phyloP scores from a whole-genome alignment of 1,284 basidiomycete genomes.

The Calocybe gambosa region DNA sequence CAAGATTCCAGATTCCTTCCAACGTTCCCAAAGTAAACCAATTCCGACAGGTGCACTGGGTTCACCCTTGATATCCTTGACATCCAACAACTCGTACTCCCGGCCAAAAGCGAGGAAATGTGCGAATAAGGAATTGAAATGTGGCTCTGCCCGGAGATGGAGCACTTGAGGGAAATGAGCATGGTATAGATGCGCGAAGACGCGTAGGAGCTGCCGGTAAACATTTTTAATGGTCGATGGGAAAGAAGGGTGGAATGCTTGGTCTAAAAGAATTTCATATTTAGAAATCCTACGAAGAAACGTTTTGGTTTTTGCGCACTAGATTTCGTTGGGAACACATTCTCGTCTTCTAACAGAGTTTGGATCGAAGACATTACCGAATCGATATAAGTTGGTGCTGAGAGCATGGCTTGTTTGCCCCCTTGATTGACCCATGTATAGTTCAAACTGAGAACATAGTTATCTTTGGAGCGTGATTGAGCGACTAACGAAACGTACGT shows the following conservation, averaged over 20 bases:
- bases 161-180: conserved; percentile 90
- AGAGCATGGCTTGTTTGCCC: conserved; percentile 84
- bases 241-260: conserved; percentile 87
- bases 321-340: conserved; percentile 93
- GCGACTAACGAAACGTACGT: conserved; percentile 48
- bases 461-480: background rate
- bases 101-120: conserved; percentile 93
- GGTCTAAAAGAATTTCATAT: conserved; percentile 43
- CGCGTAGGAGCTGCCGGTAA: conserved; percentile 93
- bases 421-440: conserved; percentile 95
- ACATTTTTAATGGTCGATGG: conserved; percentile 92
- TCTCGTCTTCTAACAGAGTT: conserved; percentile 90
- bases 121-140: conserved; percentile 96
- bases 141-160: conserved; percentile 90
- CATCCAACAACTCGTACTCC: conserved; percentile 87
- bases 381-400: conserved; percentile 98
- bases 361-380: conserved; percentile 99
- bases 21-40: conserved; percentile 83
- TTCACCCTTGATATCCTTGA: conserved; percentile 81
- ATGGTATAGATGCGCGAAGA: conserved; percentile 97
- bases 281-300: background rate
- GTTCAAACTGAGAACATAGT: conserved; percentile 60
- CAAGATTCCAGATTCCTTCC: conserved; percentile 66
- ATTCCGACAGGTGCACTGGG: conserved; percentile 58
- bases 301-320: conserved; percentile 42